These are phyloP conservation scores for Acanthamoeba healyi DNA, from an alignment of 208 protist species.

Conservation along the genomic window DNA sequence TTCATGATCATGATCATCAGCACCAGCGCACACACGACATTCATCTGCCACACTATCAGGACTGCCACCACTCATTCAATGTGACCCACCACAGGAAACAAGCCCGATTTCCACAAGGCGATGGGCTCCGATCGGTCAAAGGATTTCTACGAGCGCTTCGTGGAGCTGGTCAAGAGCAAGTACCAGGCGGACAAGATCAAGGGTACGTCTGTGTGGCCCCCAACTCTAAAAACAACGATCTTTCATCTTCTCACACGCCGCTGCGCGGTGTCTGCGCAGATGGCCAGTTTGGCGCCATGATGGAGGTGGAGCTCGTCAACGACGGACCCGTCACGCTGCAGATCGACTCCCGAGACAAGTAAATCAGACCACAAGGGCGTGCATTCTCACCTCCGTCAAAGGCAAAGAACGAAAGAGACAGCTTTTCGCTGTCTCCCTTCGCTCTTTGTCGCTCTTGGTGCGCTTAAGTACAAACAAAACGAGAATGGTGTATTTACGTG, in stretches of 20 bases:
- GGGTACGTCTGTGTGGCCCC: conserved; percentile 58
- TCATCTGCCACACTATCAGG: too few relatives aligned
- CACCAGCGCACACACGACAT: too few relatives aligned
- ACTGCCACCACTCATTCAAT: too few relatives aligned
- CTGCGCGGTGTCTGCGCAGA: conserved; percentile 71
- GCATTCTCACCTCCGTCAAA: too few relatives aligned
- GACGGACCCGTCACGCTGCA: conserved; percentile 84
- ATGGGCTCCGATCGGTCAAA: conserved; percentile 75
- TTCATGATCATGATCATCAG: too few relatives aligned
- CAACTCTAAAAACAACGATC: neutral
- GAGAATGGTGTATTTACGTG: too few relatives aligned
- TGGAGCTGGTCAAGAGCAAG: conserved; percentile 70
- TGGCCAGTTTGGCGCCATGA: conserved; percentile 88
- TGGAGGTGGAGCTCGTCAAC: conserved; percentile 85
- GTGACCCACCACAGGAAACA: conserved; percentile 72
- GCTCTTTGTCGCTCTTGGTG: too few relatives aligned
- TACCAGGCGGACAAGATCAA: conserved; percentile 81
- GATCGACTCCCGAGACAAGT: conserved; percentile 78
- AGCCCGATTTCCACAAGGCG: conserved; percentile 85
- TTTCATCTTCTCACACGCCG: neutral
- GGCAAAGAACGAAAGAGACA: too few relatives aligned
- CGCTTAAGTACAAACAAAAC: too few relatives aligned
- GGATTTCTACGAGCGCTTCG: conserved; percentile 80
- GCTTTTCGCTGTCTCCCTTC: too few relatives aligned
- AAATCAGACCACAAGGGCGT: too few relatives aligned